Conservation (phyloP, 1,284 basidiomycete species). For the Ustilago shanxiensis region DNA sequence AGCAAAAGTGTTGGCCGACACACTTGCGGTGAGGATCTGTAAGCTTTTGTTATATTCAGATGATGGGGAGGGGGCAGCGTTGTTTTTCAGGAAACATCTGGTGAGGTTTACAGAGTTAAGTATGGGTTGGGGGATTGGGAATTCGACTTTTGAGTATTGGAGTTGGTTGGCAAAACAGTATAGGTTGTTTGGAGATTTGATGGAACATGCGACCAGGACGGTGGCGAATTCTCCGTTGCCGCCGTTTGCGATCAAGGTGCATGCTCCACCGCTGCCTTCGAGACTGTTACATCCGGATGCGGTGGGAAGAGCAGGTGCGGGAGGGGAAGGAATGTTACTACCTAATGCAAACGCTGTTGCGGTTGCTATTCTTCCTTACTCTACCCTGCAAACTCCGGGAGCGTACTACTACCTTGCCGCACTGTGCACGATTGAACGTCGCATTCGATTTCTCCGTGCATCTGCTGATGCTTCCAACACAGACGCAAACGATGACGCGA, state of each 20-base stretch:
- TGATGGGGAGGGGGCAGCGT: conserved; percentile 78
- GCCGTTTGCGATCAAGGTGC: conserved; percentile 31
- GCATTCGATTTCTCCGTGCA: conserved; percentile 29
- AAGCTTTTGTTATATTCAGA: conserved; percentile 85
- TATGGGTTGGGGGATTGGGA: conserved; percentile 94
- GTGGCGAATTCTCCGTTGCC: conserved; percentile 38
- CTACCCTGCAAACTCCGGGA: conserved; percentile 33
- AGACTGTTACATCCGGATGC: conserved; percentile 49
- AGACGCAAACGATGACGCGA: conserved; percentile 14
- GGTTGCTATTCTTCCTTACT: conserved; percentile 23
- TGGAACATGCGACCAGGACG: conserved; percentile 43
- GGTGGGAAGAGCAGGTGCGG: conserved; percentile 23
- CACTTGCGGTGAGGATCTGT: conserved; percentile 57
- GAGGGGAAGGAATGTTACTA: conserved; percentile 29
- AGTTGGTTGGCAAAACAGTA: conserved; percentile 91
- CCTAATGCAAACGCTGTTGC: conserved; percentile 47
- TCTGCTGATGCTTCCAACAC: conserved; percentile 5
- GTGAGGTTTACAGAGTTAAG: conserved; percentile 88
- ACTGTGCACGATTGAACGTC: conserved; percentile 59
- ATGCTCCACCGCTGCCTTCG: conserved; percentile 54
- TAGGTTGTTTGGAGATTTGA: conserved; percentile 58
- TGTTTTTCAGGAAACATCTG: conserved; percentile 84
- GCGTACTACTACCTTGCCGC: conserved; percentile 62
- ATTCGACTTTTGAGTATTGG: conserved; percentile 96
- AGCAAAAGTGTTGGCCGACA: conserved; percentile 92